These are phyloP conservation scores for Triticum aestivum DNA, from an alignment of 176 grass and related monocot genomes.

Conservation along the genomic window DNA sequence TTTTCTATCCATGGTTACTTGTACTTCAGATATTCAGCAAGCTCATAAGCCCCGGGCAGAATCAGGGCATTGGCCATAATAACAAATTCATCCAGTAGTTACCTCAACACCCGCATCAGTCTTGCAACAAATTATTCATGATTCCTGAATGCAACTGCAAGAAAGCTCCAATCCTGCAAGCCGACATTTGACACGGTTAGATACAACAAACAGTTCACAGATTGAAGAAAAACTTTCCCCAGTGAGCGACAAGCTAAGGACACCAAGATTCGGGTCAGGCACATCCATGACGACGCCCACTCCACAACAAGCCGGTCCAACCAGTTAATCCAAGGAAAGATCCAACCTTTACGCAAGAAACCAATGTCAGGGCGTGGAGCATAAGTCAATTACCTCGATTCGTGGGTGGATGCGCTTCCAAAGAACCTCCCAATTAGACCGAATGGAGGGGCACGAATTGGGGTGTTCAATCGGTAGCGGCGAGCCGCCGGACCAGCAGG, in stretches of 20 bases:
- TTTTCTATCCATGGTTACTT: slow-evolving; percentile 53
- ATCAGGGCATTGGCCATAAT: not conserved
- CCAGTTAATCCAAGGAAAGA: not conserved
- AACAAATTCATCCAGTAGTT: slow-evolving; percentile 2
- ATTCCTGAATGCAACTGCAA: slow-evolving; percentile 5
- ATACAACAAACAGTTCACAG: not conserved
- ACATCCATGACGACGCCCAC: not conserved
- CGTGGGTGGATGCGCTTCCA: not conserved
- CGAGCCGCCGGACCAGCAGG: not conserved
- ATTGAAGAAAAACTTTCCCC: not conserved
- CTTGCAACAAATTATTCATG: slow-evolving; percentile 1
- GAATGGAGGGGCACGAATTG: not conserved
- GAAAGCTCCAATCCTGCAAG: slow-evolving; percentile 21
- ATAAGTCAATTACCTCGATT: slow-evolving; percentile 14
- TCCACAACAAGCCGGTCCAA: not conserved
- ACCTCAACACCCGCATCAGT: not conserved
- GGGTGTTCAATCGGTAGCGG: not conserved
- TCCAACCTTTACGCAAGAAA: slow-evolving; percentile 10
- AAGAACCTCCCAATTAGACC: slow-evolving; percentile 11
- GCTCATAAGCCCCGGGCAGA: not conserved
- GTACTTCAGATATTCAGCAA: not conserved
- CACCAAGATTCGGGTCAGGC: not conserved
- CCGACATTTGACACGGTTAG: slow-evolving; percentile 11
- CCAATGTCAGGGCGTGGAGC: not conserved
- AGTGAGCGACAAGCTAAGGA: not conserved